A percentile compares a stretch with the other conserved stretches of the same genome.
These are phyloP conservation scores for Trifolium pratense DNA, from an alignment of 306 rosid species.

Conservation along the genomic window DNA sequence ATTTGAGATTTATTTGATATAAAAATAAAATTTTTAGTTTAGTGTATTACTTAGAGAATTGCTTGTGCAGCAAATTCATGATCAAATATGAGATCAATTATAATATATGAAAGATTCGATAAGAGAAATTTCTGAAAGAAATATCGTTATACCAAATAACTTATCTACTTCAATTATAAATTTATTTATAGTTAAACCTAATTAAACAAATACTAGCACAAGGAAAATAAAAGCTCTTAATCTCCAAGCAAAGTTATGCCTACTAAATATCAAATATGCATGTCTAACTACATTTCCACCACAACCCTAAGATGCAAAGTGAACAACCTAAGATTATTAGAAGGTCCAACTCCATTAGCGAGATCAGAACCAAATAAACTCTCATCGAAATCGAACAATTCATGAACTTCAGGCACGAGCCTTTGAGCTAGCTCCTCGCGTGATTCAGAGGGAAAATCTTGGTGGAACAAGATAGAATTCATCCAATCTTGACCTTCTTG, in stretches of 20 bases:
- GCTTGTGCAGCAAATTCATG: too few species aligned
- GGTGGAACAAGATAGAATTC: background rate
- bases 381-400: background rate
- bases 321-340: background rate
- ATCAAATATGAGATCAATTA: too few species aligned
- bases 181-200: background rate
- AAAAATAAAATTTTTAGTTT: too few species aligned
- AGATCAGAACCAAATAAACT: background rate
- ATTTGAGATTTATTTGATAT: too few species aligned
- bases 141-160: background rate
- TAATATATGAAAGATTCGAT: too few species aligned
- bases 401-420: background rate
- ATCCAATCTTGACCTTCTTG: background rate
- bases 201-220: background rate
- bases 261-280: background rate
- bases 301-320: background rate
- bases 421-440: background rate
- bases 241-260: background rate
- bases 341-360: background rate
- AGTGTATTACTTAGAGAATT: too few species aligned
- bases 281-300: background rate
- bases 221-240: background rate
- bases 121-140: background rate
- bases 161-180: too few species aligned
- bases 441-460: background rate